These are phyloP conservation scores for Phascolomyces articulosus DNA, from an alignment of 371 early-diverging fungal genomes.

Conservation along the genomic window DNA sequence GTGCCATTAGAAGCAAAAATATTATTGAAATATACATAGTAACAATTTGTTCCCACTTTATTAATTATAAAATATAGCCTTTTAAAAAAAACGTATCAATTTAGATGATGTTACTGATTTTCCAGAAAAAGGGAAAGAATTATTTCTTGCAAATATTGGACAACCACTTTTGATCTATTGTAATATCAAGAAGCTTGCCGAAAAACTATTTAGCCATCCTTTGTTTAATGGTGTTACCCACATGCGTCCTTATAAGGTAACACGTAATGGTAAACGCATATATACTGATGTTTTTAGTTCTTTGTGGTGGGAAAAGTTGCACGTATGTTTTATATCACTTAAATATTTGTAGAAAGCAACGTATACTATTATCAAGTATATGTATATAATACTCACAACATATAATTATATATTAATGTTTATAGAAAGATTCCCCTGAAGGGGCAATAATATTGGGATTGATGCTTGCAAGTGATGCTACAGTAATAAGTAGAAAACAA, in stretches of 20 bases:
- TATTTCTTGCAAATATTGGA: no score
- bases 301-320: conserved; percentile 3
- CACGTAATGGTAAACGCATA: neutral
- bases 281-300: conserved; percentile 1
- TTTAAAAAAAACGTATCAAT: no score
- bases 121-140: no score
- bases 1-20: no score
- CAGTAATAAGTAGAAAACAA: neutral
- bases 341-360: no score
- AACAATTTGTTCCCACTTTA: no score
- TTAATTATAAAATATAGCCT: no score
- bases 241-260: neutral
- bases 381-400: no score
- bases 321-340: neutral
- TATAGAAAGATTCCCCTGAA: neutral
- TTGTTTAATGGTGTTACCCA: neutral
- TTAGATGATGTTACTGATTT: no score
- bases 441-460: neutral
- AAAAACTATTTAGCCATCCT: conserved; percentile 1
- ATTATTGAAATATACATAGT: no score
- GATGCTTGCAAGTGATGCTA: conserved; percentile 3
- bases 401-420: neutral
- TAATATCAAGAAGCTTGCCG: neutral
- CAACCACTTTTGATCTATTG: conserved; percentile 10
- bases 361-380: neutral